Percentiles rank a stretch among this genome's conserved stretches.
Conservation (phyloP, 306 rosid genomes). For the Ormosia semicastrata region DNA sequence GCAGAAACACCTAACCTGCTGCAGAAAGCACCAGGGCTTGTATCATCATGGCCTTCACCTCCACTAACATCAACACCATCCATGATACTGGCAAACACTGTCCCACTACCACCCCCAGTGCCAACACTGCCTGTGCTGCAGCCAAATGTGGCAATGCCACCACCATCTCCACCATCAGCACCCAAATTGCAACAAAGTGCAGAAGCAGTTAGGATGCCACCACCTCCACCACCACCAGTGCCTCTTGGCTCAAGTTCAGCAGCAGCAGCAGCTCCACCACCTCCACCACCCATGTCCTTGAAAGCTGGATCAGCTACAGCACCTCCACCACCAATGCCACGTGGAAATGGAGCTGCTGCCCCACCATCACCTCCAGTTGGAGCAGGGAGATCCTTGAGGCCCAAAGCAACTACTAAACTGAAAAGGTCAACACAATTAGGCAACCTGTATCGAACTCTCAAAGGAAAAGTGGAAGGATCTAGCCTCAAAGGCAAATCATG, state of each 20-base stretch:
- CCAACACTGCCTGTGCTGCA: neutral
- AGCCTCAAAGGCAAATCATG: conserved; percentile 31
- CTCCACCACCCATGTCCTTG: neutral
- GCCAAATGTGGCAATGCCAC: neutral
- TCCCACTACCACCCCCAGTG: neutral
- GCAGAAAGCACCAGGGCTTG: neutral
- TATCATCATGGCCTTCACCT: neutral
- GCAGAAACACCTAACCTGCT: neutral
- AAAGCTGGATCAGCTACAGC: neutral
- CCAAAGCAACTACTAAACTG: conserved; percentile 52
- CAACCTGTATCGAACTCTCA: conserved; percentile 53
- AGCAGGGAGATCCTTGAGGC: conserved; percentile 34
- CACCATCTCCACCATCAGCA: conserved; percentile 29
- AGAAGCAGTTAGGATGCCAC: neutral
- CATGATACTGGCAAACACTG: neutral
- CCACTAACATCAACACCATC: neutral
- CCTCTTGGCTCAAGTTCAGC: neutral
- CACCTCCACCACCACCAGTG: neutral
- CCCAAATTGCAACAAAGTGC: conserved; percentile 4
- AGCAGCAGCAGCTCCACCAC: neutral
- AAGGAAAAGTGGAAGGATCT: conserved; percentile 67
- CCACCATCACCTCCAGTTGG: conserved; percentile 66
- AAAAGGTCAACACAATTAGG: conserved; percentile 72
- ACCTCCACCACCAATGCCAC: conserved; percentile 36
- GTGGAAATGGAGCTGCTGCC: conserved; percentile 32